A percentile compares a stretch with the other conserved stretches of the same genome.
These are phyloP conservation scores for Yamadazyma epiphylla DNA, from an alignment of 1,139 yeast genomes.

Conservation along the genomic window DNA sequence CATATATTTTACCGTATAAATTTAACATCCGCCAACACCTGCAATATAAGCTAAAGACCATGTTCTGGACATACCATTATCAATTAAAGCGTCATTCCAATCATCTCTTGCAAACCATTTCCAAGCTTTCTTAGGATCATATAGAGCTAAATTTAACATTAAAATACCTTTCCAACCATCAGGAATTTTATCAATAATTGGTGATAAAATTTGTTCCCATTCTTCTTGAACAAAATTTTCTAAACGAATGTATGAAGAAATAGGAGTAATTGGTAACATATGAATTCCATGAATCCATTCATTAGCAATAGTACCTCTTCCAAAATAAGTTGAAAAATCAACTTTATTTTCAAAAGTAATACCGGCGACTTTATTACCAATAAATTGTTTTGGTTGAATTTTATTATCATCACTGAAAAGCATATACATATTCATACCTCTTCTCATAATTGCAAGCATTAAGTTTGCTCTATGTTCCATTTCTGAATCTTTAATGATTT, in stretches of 20 bases:
- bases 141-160: conserved; percentile 36
- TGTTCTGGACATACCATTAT: conserved; percentile 44
- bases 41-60: conserved; percentile 44
- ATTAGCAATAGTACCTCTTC: conserved; percentile 38
- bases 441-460: conserved; percentile 39
- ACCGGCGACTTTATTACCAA: conserved; percentile 42
- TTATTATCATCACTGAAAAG: conserved; percentile 35
- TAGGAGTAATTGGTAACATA: conserved; percentile 45
- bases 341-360: conserved; percentile 44
- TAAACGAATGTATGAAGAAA: conserved; percentile 36
- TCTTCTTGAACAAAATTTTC: conserved; percentile 38
- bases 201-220: conserved; percentile 36
- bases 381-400: conserved; percentile 34
- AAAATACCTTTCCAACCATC: conserved; percentile 47
- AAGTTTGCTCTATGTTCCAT: conserved; percentile 40
- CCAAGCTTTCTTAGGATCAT: conserved; percentile 34
- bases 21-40: conserved; percentile 36
- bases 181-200: conserved; percentile 32
- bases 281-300: conserved; percentile 50
- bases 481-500: conserved; percentile 24
- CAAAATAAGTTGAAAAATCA: conserved; percentile 44
- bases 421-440: conserved; percentile 45
- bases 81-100: conserved; percentile 36
- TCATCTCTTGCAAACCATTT: conserved; percentile 36
- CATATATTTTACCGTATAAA: too few species aligned